Evolutionary conservation across 768 basidiomycete species (phyloP), one percentile per base, ranked within the genome.

Genomic region (Podaxis sp.): DNA sequence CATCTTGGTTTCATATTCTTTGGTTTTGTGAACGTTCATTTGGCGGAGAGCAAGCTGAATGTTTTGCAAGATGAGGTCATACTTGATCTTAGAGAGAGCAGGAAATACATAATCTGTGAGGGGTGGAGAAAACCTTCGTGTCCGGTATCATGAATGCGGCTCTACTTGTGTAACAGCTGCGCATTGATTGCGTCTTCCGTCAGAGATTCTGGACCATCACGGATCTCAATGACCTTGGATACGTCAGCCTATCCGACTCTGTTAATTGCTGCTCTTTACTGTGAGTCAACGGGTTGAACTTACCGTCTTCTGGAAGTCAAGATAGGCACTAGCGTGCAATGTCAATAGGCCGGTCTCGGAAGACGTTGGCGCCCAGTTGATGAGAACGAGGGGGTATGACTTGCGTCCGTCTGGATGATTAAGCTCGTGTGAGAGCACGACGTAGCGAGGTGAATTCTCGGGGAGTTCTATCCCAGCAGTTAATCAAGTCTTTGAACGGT

Each of bases 321-420:
- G 70, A 46, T 92, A 77, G 39, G 88, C 89, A 65, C 91, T 93
- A 2, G 94, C 94, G 68, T 97, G 92, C 4, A 96, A 80, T 4
- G 93, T 93, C 63, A 85, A 77, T 67, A 93, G 77, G 28, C 86
- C 83, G 33, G 84, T 93, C 72, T 95, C 93, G 68, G 87, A 88
- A 7, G 87, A 81, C 2, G 78, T 81, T 17, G 94, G 95, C 26
- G 86, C 84, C 95, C 95, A 97, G 77, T 96, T 95, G 73, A 97
- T 77, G 52, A 96, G 80, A 12, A 93, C 87, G 11, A 97, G 79
- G 1, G 95, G 95, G 68, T 88, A 92, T 1, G 92, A 95, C 64
- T 81, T 91, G 52, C 95, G 81, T 2, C 94, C 95, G 69, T 96
- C 95, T 8, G 72, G 72, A 72, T 96, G 92, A 57, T 81, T 80